Percentiles rank a stretch among this genome's conserved stretches.
These are phyloP conservation scores for Xenosphaeropsis pyriputrescens DNA, from an alignment of 2,329 filamentous ascomycete genomes.

Conservation along the genomic window DNA sequence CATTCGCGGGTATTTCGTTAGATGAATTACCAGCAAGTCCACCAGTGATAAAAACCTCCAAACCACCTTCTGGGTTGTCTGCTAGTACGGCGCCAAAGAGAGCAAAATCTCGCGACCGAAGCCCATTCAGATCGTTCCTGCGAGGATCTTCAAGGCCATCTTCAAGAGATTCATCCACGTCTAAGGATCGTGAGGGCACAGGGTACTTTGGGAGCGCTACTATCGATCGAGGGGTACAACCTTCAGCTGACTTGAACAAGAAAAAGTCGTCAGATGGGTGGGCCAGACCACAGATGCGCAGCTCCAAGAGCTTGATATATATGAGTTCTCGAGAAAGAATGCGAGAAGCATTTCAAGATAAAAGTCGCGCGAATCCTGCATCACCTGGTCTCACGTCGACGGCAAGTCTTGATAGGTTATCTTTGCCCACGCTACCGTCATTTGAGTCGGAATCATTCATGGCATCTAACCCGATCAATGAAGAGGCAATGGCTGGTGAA, in stretches of 20 bases:
- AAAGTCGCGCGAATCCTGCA: slow-evolving; percentile 35
- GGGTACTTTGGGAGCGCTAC: slow-evolving; percentile 51
- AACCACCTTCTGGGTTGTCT: slow-evolving; percentile 65
- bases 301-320: slow-evolving; percentile 49
- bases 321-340: slow-evolving; percentile 60
- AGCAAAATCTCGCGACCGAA: slow-evolving; percentile 22
- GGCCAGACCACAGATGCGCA: slow-evolving; percentile 38
- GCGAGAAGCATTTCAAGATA: slow-evolving; percentile 45
- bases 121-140: slow-evolving; percentile 44
- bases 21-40: slow-evolving; percentile 47
- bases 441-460: slow-evolving; percentile 18
- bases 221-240: slow-evolving; percentile 38
- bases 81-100: slow-evolving; percentile 47
- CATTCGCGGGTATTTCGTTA: slow-evolving; percentile 32
- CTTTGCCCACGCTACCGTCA: slow-evolving; percentile 5
- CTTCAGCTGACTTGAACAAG: slow-evolving; percentile 30
- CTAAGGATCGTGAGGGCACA: slow-evolving; percentile 36
- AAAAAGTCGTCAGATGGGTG: slow-evolving; percentile 46
- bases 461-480: slow-evolving; percentile 23
- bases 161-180: slow-evolving; percentile 39
- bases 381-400: slow-evolving; percentile 16
- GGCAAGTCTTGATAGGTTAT: too few species aligned
- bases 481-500: slow-evolving; percentile 28
- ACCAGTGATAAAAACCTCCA: slow-evolving; percentile 68
- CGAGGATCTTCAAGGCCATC: slow-evolving; percentile 39